Conservation (phyloP, 257 asterid genomes). For the Jacaranda copaia region DNA sequence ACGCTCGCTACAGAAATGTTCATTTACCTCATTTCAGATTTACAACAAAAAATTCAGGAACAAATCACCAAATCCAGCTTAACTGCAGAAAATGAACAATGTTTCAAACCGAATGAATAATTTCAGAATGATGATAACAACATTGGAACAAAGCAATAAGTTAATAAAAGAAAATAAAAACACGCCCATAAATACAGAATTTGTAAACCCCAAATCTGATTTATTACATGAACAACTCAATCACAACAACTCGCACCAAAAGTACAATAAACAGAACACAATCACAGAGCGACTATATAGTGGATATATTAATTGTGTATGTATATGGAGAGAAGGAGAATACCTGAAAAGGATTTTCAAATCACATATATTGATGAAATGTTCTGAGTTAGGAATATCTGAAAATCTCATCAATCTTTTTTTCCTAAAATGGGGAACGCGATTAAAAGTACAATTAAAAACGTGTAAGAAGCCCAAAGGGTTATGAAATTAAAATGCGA, state of each 20-base stretch:
- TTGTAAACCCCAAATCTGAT: slow-evolving; percentile 23
- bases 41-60: background rate
- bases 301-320: background rate
- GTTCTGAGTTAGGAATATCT: slow-evolving; percentile 3
- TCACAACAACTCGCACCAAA: background rate
- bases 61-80: slow-evolving; percentile 19
- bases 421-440: background rate
- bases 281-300: background rate
- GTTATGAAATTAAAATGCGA: background rate
- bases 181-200: background rate
- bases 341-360: slow-evolving; percentile 21
- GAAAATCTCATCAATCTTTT: slow-evolving; percentile 18
- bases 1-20: background rate
- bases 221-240: background rate
- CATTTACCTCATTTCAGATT: slow-evolving; percentile 17
- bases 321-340: background rate
- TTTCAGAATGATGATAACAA: background rate
- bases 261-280: background rate
- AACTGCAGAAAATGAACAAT: slow-evolving; percentile 29
- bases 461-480: background rate
- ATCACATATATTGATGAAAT: slow-evolving; percentile 21
- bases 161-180: background rate
- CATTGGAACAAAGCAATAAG: background rate
- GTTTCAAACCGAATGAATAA: background rate
- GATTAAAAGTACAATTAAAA: background rate